A percentile compares a stretch with the other conserved stretches of the same genome.
Conservation (phyloP, 176 grass and related monocot species). For the Ampelocalamus luodianensis region DNA sequence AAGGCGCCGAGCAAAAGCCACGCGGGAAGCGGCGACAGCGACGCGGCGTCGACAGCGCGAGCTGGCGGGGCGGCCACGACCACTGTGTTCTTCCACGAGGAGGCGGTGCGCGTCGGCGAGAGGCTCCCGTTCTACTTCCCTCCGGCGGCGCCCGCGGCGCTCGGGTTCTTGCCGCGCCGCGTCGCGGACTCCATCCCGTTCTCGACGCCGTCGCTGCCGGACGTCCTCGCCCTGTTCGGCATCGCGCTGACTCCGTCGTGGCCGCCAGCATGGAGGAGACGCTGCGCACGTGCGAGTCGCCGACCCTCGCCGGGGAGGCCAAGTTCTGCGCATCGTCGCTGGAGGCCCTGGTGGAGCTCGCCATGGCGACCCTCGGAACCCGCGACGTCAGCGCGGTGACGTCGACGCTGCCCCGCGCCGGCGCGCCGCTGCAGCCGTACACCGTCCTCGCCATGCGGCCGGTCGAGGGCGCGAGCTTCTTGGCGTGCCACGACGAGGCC, state of each 20-base stretch:
- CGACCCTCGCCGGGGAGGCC: slow-evolving; percentile 16
- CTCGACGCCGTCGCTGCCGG: slow-evolving; percentile 28
- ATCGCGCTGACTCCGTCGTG: not conserved
- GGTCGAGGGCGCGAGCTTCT: slow-evolving; percentile 35
- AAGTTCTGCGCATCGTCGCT: slow-evolving; percentile 59
- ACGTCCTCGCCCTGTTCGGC: slow-evolving; percentile 4
- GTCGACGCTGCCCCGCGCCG: slow-evolving; percentile 46
- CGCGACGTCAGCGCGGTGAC: slow-evolving; percentile 26
- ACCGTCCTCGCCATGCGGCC: slow-evolving; percentile 24
- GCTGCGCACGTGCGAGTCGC: slow-evolving; percentile 37
- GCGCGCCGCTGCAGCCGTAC: slow-evolving; percentile 34
- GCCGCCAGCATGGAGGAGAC: slow-evolving; percentile 35
- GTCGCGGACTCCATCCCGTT: slow-evolving; percentile 45
- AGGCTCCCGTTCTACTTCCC: slow-evolving; percentile 47
- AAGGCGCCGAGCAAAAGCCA: not conserved
- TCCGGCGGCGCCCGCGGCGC: not conserved
- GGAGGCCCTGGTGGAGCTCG: slow-evolving; percentile 46
- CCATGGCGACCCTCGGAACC: slow-evolving; percentile 46
- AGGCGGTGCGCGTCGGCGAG: slow-evolving; percentile 48
- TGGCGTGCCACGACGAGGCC: slow-evolving; percentile 54
- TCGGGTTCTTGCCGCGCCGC: slow-evolving; percentile 42
- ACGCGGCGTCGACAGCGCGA: not conserved
- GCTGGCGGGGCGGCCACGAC: not conserved
- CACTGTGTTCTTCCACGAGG: slow-evolving; percentile 61
- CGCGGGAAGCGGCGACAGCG: not conserved